Base-by-base conservation (phyloP, 306 rosid genomes). In the Malus sylvestris region DNA sequence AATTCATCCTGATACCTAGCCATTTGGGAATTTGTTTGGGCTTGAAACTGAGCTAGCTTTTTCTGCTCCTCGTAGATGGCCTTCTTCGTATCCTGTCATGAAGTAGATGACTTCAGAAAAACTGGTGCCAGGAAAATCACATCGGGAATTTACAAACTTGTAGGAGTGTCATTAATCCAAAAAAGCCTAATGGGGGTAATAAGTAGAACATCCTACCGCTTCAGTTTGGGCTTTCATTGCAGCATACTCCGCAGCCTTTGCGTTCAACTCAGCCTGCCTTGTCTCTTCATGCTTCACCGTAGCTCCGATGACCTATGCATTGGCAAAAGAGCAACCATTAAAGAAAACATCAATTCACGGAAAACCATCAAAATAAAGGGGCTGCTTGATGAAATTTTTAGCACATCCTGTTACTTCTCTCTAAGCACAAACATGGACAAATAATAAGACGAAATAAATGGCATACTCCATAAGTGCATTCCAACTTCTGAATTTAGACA, bases 31-130 rank as follows among this genome's bases (percentile, higher is more conserved):
- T 96, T 96, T 25, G 91, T 88, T 82, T 96, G 98, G 27, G 96
- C 98, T 77, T 96, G 93, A 88, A 89, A 96, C 81, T 96, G 99
- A 42, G 91, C 91, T 16, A 96, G 87, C 82, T 96, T 96, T 77
- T 89, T 96, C 76, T 96, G 97, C 83, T 96, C 98, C 29, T 96
- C 99, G 80, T 96, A 96, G 70, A 89, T 81, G 51, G 93, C 89
- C 87, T 91, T 89, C 81, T 92, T 96, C 68, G 97, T 91, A 83
- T 96, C 99, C 98, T 96, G 88, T 49, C 72, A 77, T 19, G 46
- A 78, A 73, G 69, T 42, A 52, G 29, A 70, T 10, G 57, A 45
- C 9, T 62, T 61, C 40, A 73, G 76, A 61, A 55, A 33, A 23
- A 27, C 25, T 1, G 8, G 25, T 27, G 73, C 53, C 22, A 42